A percentile compares a stretch with the other conserved stretches of the same genome.
These are phyloP conservation scores for Chondrostereum purpureum DNA, from an alignment of 1,284 basidiomycete genomes.

Conservation along the genomic window DNA sequence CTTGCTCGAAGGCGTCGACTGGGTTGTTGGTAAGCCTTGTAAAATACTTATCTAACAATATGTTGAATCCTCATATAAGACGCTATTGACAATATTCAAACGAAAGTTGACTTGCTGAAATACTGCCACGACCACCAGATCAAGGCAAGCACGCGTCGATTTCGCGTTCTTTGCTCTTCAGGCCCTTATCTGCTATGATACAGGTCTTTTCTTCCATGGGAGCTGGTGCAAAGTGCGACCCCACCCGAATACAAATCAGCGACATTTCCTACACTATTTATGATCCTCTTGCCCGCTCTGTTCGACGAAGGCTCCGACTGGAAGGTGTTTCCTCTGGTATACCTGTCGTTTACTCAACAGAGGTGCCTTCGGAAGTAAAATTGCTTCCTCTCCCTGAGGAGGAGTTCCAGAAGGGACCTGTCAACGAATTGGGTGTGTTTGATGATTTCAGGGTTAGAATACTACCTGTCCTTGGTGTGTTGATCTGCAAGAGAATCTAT, in stretches of 20 bases:
- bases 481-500: neutral
- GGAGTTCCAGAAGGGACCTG: constrained; percentile 85
- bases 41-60: neutral
- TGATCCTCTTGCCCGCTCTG: constrained; percentile 90
- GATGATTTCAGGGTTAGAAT: constrained; percentile 93
- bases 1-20: constrained; percentile 77
- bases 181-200: neutral
- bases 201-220: constrained; percentile 97
- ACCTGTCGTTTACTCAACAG: constrained; percentile 95
- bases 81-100: constrained; percentile 95
- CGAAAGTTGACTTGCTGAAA: constrained; percentile 86
- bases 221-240: constrained; percentile 93
- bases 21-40: constrained; percentile 71
- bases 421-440: constrained; percentile 87
- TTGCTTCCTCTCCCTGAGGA: constrained; percentile 89
- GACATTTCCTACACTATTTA: constrained; percentile 93
- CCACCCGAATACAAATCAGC: constrained; percentile 90
- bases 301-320: constrained; percentile 73
- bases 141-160: constrained; percentile 56
- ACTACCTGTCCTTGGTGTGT: constrained; percentile 73
- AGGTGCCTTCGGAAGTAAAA: constrained; percentile 84
- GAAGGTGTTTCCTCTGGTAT: constrained; percentile 71
- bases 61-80: constrained; percentile 37
- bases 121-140: constrained; percentile 74
- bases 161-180: neutral